Base-by-base conservation (phyloP, 176 grass and related monocot genomes). In the Alopecurus myosuroides region DNA sequence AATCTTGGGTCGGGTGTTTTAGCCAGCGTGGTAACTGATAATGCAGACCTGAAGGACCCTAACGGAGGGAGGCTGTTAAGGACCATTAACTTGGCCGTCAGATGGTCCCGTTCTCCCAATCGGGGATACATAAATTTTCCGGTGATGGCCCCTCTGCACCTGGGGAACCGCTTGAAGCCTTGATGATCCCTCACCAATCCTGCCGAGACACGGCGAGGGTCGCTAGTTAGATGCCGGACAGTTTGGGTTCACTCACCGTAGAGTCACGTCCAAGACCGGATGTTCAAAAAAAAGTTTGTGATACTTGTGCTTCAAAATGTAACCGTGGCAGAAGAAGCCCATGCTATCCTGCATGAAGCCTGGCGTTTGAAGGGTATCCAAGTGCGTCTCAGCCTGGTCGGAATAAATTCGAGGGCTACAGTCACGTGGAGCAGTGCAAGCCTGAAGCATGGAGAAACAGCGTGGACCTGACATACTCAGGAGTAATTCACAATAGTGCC, bases 381-480 rank as follows among this genome's bases (percentile, higher is more conserved):
- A 62, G 30, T n/a, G 76, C 63, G 28, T 72, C 70, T 30, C 41
- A 29, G 58, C 28, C 33, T 35, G 28, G 37, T 45, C 34, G 7
- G 60, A 85, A 55, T 50, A 79, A 85, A 70, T 77, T 31, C 46
- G 60, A 46, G 44, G 10, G 79, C 79, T 86, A 83, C 79, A 83
- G 88, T 83, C 36, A 58, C 66, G 31, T 25, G 56, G 80, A 86
- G 66, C 65, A 79, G 88, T 83, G 68, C 65, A 83, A 74, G 25
- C 28, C 79, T 78, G 73, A 4, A 62, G 42, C 51, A 9, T 9
- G 19, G 48, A 49, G 19, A 62, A 58, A 18, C 53, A 15, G 50
- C 49, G 23, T 70, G 35, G 35, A 46, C n/a, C 40, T 84, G 70
- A 29, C 79, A 34, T 11, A 45, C 29, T 64, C 61, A 33, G 52